Percentiles rank a stretch among this genome's conserved stretches.
phyloP scores from a whole-genome alignment of 139 green algal species.

The Coelastrella sp. region DNA sequence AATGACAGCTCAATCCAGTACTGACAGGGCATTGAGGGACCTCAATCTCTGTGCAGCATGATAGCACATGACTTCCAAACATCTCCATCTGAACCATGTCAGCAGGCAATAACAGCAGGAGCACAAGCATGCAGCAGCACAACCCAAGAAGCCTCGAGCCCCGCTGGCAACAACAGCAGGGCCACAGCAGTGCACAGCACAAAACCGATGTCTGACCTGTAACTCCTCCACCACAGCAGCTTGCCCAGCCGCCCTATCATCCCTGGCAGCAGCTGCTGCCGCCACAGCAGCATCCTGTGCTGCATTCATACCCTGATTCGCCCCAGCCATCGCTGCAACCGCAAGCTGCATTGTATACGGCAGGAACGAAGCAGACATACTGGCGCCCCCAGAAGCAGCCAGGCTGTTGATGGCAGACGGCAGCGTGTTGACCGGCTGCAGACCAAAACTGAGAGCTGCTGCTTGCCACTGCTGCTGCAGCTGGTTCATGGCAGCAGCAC shows the following conservation, averaged over 20 bases:
- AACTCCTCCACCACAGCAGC: not conserved
- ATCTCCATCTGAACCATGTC: no score
- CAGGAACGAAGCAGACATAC: constrained; percentile 26
- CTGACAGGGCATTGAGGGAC: no score
- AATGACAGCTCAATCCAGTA: no score
- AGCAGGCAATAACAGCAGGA: no score
- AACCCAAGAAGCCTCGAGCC: no score
- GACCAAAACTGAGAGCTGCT: constrained; percentile 30
- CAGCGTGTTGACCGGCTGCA: constrained; percentile 6
- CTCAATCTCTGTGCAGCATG: no score
- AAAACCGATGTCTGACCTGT: not conserved
- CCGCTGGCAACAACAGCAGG: no score
- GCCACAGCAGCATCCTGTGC: constrained; percentile 16
- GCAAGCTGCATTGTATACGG: constrained; percentile 50
- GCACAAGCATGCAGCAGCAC: no score
- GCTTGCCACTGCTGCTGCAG: constrained; percentile 43
- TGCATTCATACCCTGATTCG: constrained; percentile 25
- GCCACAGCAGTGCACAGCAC: no score
- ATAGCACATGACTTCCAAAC: no score
- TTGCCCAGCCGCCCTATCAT: constrained; percentile 3
- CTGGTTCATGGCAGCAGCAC: constrained; percentile 14
- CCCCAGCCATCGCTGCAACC: constrained; percentile 44
- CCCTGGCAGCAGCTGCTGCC: not conserved
- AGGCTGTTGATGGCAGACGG: constrained; percentile 29
- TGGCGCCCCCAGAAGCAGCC: constrained; percentile 11